Evolutionary conservation across 148 eudicot species (phyloP).

Genomic region (Limonium bicolor): DNA sequence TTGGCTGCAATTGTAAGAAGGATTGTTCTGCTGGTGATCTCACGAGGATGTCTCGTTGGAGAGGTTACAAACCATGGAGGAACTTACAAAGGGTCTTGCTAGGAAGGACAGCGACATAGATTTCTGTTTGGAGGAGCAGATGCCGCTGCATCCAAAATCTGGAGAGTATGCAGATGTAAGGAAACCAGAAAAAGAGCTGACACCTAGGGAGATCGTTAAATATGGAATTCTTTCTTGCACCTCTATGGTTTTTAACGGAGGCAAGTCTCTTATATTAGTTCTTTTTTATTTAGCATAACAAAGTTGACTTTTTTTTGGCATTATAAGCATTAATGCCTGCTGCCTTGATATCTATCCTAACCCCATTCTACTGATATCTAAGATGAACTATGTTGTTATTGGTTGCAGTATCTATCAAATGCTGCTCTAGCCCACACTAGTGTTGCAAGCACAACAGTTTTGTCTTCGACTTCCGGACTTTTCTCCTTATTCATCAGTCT

Average conservation of each 20-base stretch:
- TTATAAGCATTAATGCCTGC: too few relatives aligned
- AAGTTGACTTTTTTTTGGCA: too few relatives aligned
- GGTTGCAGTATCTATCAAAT: conserved; percentile 85
- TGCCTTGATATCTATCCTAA: too few relatives aligned
- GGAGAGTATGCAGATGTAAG: conserved; percentile 14
- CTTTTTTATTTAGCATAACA: too few relatives aligned
- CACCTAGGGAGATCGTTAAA: conserved; percentile 57
- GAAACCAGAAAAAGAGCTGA: conserved; percentile 35
- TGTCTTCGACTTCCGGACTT: conserved; percentile 93
- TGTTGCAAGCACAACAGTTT: conserved; percentile 98
- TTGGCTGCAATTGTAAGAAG: conserved; percentile 9
- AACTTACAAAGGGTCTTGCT: conserved; percentile 37
- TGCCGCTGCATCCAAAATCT: conserved; percentile 29
- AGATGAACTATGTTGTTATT: too few relatives aligned
- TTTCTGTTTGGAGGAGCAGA: conserved; percentile 52
- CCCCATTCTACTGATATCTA: too few relatives aligned
- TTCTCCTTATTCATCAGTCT: conserved; percentile 95
- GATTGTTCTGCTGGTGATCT: conserved; percentile 11
- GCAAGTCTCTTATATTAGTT: conserved; percentile 19
- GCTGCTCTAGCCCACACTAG: conserved; percentile 98
- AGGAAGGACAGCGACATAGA: conserved; percentile 52
- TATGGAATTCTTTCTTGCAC: conserved; percentile 87
- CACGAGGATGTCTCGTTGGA: too few relatives aligned
- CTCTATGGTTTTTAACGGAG: conserved; percentile 94
- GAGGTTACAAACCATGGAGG: too few relatives aligned